Evolutionary conservation across 768 basidiomycete genomes (phyloP).

Genomic region (Dentipellis sp.): DNA sequence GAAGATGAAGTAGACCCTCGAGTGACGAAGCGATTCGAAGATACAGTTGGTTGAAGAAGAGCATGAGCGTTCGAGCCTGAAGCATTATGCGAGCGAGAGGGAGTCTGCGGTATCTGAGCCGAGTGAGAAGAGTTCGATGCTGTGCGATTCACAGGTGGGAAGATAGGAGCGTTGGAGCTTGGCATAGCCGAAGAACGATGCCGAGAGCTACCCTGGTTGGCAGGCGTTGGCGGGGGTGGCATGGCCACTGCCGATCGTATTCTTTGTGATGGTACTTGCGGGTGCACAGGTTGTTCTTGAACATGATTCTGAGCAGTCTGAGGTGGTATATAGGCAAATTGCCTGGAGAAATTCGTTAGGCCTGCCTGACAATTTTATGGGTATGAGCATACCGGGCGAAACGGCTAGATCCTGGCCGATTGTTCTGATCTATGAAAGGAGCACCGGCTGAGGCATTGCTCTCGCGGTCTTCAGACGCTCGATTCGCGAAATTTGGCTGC

Average conservation of each 20-base stretch:
- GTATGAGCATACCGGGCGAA: constrained; percentile 35
- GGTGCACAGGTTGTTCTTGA: constrained; percentile 21
- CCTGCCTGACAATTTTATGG: neutral
- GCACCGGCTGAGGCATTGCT: neutral
- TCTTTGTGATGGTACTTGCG: constrained; percentile 16
- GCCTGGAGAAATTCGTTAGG: constrained; percentile 27
- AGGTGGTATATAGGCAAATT: constrained; percentile 56
- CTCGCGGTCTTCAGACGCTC: constrained; percentile 5
- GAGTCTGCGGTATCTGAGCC: constrained; percentile 14
- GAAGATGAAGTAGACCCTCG: neutral
- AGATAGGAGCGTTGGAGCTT: neutral
- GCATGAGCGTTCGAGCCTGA: neutral
- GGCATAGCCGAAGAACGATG: constrained; percentile 6
- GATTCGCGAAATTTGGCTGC: constrained; percentile 31
- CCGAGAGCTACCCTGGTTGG: constrained; percentile 10
- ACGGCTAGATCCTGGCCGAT: constrained; percentile 41
- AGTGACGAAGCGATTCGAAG: neutral
- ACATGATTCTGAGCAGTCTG: constrained; percentile 32
- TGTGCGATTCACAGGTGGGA: neutral
- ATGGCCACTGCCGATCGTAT: constrained; percentile 24
- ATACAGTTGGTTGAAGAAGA: neutral
- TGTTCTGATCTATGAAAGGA: constrained; percentile 5
- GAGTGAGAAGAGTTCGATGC: constrained; percentile 14
- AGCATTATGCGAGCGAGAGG: constrained; percentile 12
- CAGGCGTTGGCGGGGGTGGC: constrained; percentile 47